These are phyloP conservation scores for Parascedosporium putredinis DNA, from an alignment of 2,329 filamentous ascomycete genomes.

Conservation along the genomic window DNA sequence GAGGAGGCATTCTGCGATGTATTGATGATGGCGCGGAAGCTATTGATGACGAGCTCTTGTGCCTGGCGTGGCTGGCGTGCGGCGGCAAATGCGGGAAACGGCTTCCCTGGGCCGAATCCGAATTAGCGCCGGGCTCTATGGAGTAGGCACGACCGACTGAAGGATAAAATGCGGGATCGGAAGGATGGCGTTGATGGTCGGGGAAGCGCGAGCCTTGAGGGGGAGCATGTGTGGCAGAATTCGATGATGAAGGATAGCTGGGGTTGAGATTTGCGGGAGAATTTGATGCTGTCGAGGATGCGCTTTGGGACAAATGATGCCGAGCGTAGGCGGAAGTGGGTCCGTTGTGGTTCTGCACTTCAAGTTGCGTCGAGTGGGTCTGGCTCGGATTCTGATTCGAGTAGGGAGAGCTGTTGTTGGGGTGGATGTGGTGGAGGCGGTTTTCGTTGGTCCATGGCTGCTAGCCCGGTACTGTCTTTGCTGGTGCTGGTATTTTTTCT, in stretches of 20 bases:
- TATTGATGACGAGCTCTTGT: slow-evolving; percentile 34
- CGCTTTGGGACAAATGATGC: slow-evolving; percentile 3
- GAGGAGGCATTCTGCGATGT: slow-evolving; percentile 36
- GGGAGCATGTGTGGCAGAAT: slow-evolving; percentile 2
- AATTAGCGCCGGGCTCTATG: slow-evolving; percentile 7
- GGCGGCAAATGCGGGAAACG: slow-evolving; percentile 16
- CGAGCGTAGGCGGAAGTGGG: slow-evolving; percentile 6
- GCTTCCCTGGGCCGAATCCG: slow-evolving; percentile 5
- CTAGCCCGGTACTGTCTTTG: too few species aligned
- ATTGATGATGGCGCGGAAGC: slow-evolving; percentile 23
- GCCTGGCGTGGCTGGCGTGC: slow-evolving; percentile 27
- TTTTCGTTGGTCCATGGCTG: slow-evolving; percentile 8
- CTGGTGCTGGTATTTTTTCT: not conserved
- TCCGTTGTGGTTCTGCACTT: slow-evolving; percentile 1
- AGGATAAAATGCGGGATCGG: slow-evolving; percentile 8
- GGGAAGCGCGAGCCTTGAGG: not conserved
- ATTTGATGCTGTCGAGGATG: slow-evolving; percentile 6
- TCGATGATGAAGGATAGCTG: slow-evolving; percentile 3
- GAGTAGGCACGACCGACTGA: slow-evolving; percentile 8
- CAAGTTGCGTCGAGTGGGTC: not conserved
- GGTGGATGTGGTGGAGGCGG: not conserved
- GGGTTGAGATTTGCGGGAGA: slow-evolving; percentile 4
- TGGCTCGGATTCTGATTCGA: not conserved
- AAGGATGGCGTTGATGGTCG: slow-evolving; percentile 9
- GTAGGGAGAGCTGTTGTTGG: slow-evolving; percentile 6